These are phyloP conservation scores for Glycine tomentella DNA, from an alignment of 306 rosid genomes.

Conservation along the genomic window DNA sequence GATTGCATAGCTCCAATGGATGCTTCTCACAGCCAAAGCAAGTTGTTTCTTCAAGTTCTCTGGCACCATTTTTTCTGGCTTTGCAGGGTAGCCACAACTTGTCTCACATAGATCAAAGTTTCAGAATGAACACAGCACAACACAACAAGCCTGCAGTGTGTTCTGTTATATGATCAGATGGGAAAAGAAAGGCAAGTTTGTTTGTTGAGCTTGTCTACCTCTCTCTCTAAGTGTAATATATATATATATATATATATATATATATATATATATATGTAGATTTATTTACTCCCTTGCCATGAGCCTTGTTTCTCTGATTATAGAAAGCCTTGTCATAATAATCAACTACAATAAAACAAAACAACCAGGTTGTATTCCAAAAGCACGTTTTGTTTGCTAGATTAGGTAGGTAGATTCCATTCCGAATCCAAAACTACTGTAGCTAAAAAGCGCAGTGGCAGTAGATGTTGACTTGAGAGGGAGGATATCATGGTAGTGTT, in stretches of 20 bases:
- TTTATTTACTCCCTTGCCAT: constrained; percentile 34
- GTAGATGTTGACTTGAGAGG: constrained; percentile 38
- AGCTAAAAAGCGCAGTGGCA: not conserved
- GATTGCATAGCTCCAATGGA: constrained; percentile 86
- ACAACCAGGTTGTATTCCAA: not conserved
- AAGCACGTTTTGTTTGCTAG: not conserved
- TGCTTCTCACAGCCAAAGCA: constrained; percentile 84
- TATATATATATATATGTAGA: constrained; percentile 6
- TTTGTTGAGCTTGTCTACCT: not conserved
- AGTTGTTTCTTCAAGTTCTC: constrained; percentile 70
- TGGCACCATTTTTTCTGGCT: constrained; percentile 48
- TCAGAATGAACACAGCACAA: not conserved
- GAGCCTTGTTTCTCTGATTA: not conserved
- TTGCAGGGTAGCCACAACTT: constrained; percentile 43
- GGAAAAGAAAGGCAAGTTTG: not conserved
- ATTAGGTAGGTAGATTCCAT: not conserved
- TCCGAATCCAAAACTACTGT: not conserved
- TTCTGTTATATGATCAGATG: not conserved
- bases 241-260: too few species aligned
- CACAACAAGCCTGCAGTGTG: not conserved
- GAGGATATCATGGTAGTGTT: not conserved
- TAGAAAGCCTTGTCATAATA: not conserved
- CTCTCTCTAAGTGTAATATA: not conserved
- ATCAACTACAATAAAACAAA: not conserved
- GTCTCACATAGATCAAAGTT: constrained; percentile 40